Percentiles rank a stretch among this genome's conserved stretches.
Conservation (phyloP, 176 grass and related monocot genomes). For the Sorghum bicolor region Sorghum_bicolor_NCBIv3 NC_012872.2:51053001-51053500, state of each 20-base stretch:
- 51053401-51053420: neutral
- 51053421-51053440: too few relatives aligned
- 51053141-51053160: neutral
- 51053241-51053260: neutral
- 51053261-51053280: neutral
- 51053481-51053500: neutral
- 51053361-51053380: neutral
- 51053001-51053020: too few relatives aligned
- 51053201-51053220: too few relatives aligned
- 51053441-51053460: too few relatives aligned
- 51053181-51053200: too few relatives aligned
- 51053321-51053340: neutral
- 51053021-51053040: too few relatives aligned
- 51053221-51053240: too few relatives aligned
- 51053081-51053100: constrained; percentile 17
- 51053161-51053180: neutral
- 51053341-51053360: constrained; percentile 2
- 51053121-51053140: neutral
- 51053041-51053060: neutral
- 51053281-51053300: too few relatives aligned
- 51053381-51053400: neutral
- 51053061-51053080: neutral
- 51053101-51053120: neutral
- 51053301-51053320: neutral
- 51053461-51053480: neutral